Percentiles rank a stretch among this genome's conserved stretches.
phyloP scores from a whole-genome alignment of 2,329 filamentous ascomycete genomes.

The Aspergillus sp. region DNA sequence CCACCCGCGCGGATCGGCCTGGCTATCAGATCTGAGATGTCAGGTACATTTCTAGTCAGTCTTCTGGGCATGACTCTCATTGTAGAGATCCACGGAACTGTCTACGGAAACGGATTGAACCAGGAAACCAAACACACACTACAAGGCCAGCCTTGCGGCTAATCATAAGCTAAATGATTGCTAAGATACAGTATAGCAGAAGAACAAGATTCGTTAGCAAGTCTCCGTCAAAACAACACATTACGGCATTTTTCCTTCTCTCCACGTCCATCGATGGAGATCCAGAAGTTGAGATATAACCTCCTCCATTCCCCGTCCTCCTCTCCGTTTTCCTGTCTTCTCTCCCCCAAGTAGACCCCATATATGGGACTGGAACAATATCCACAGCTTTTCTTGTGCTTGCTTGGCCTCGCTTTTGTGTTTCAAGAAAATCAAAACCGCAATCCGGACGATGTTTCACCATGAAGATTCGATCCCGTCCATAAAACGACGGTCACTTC shows the following conservation, averaged over 20 bases:
- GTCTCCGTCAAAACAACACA: slow-evolving; percentile 22
- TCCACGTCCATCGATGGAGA: slow-evolving; percentile 14
- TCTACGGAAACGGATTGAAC: neutral
- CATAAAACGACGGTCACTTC: neutral
- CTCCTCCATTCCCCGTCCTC: neutral
- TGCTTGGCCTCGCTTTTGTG: slow-evolving; percentile 8
- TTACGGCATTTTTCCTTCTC: slow-evolving; percentile 19
- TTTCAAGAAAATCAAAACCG: slow-evolving; percentile 11
- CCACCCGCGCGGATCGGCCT: neutral
- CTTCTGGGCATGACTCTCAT: too few relatives aligned
- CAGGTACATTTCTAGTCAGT: too few relatives aligned
- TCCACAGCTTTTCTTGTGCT: slow-evolving; percentile 16
- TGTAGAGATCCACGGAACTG: neutral
- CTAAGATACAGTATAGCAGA: slow-evolving; percentile 42
- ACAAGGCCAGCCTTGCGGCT: slow-evolving; percentile 29
- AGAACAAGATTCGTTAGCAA: slow-evolving; percentile 39
- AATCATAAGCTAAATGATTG: slow-evolving; percentile 42
- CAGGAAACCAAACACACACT: slow-evolving; percentile 1
- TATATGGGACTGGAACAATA: slow-evolving; percentile 27
- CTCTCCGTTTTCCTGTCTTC: slow-evolving; percentile 1
- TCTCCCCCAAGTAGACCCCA: slow-evolving; percentile 20
- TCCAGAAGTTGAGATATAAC: slow-evolving; percentile 18
- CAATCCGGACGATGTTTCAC: slow-evolving; percentile 16
- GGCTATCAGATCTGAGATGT: too few relatives aligned
- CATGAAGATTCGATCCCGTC: slow-evolving; percentile 22